Base-by-base conservation (phyloP, 768 basidiomycete species). In the Exidia glandulosa region DNA sequence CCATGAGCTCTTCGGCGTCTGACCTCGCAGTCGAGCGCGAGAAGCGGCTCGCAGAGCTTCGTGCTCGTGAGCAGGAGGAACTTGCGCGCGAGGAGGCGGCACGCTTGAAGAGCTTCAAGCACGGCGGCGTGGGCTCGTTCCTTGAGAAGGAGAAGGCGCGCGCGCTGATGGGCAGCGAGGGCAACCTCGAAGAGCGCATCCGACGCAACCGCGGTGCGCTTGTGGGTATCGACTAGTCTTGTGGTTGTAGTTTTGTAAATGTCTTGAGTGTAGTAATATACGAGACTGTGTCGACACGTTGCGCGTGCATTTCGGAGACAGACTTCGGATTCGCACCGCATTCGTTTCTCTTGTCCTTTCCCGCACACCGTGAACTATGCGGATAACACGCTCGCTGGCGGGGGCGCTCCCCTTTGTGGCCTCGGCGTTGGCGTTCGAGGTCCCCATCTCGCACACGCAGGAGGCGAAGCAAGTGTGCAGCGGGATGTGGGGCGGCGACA, bases 401-500 rank as follows among this genome's bases (percentile, higher is more conserved):
- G 50, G 14, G 9, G 50, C 41, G 32, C 30, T 62, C 50, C 61
- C 52, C 14, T 55, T 58, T 12, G 32, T 31, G 13, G 48, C 45
- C 27, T 50, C 54, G 23, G 57, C 32, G 19, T 31, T 70, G 57
- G 83, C 81, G 14, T 89, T 81, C 73, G 78, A 86, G 60, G 82
- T 83, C 54, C 74, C 83, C 25, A 81, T 94, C 36, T 70, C 80
- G 32, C 88, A 88, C 71, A 83, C 82, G 70, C 91, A 93, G 73
- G 86, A 85, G 74, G 82, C 88, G 32, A 82, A 90, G 55, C 93
- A 98, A 77, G 86, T 87, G 71, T 98, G 94, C 74, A 91, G 88
- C 62, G 94, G 94, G 58, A 95, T 98, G 91, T 98, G 90, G 85
- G 88, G 82, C 30, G 83, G 84, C 37, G 69, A 78, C 56, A 78